Conservation (phyloP, 1,139 yeast species). For the Suhomyces chickasaworum region DNA sequence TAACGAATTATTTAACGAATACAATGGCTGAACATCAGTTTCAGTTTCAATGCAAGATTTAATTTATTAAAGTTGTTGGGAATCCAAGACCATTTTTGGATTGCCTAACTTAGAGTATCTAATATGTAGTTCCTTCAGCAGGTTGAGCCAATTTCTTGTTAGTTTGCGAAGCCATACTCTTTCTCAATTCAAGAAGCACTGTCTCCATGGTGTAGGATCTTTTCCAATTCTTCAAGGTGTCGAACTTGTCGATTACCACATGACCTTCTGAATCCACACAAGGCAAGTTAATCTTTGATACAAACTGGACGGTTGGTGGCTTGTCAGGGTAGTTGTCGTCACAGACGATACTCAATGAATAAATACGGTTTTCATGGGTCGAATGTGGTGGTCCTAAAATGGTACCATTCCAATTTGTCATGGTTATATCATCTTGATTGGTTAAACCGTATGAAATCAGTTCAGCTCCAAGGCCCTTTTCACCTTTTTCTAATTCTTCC, state of each 20-base stretch:
- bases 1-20: neutral
- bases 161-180: slow-evolving; percentile 75
- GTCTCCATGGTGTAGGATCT: slow-evolving; percentile 90
- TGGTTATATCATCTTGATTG: slow-evolving; percentile 84
- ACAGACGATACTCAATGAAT: slow-evolving; percentile 78
- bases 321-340: slow-evolving; percentile 84
- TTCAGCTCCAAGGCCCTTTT: slow-evolving; percentile 95
- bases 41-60: neutral
- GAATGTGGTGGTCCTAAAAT: slow-evolving; percentile 97
- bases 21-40: neutral
- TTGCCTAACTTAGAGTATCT: neutral
- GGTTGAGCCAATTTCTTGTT: slow-evolving; percentile 92
- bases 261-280: slow-evolving; percentile 78
- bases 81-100: neutral
- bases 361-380: slow-evolving; percentile 89
- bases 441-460: slow-evolving; percentile 92
- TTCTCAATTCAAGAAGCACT: slow-evolving; percentile 81
- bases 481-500: slow-evolving; percentile 97
- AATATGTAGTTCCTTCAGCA: slow-evolving; percentile 67
- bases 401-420: slow-evolving; percentile 96
- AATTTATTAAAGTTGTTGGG: neutral
- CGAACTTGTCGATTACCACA: slow-evolving; percentile 62
- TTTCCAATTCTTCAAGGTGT: slow-evolving; percentile 81
- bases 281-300: slow-evolving; percentile 85
- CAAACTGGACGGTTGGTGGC: slow-evolving; percentile 81